Evolutionary conservation across 805 yeast genomes (phyloP), one percentile per base, ranked within the genome.

Genomic region (Scheffersomyces ergatensis): DNA sequence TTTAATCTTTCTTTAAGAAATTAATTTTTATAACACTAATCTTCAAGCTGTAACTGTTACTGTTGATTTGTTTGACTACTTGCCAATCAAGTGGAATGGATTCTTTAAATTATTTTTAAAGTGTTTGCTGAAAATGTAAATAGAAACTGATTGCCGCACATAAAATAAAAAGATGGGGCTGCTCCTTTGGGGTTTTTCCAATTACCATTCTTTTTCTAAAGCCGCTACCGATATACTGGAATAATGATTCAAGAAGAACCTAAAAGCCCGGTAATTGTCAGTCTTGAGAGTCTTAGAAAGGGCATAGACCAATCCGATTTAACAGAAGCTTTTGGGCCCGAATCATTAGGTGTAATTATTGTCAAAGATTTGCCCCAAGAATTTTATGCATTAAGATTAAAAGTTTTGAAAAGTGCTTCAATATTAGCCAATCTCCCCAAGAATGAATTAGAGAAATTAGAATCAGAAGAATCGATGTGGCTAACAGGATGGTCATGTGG

Each of bases 401-500:
- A 56, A 38, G 82, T 77, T 12, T 58, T 80, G 21, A 51, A 55
- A 23, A 61, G 66, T 33, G 72, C 78, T 3, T 62, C 76, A 3
- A 50, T 53, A 19, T 57, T 78, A 20, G 76, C 78, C 15, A 57
- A 56, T 30, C 59, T 74, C 3, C 66, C 76, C 1, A 39, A 38
- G 7, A 51, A 51, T 2, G 54, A 57, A 8, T 57, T 78, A 26
- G 53, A 50, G 3, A 34, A 46, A 14, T 59, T 78, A 39, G 83
- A 78, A 48, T 62, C 61, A 18, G 74, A 72, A 14, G 79, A 76
- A 38, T 70, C 78, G 0, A 60, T 56, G 46, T 80, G 79, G 75
- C 58, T 77, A 6, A 73, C 76, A 1, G 85, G 84, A 1, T 80
- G 84, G 84, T 78, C 83, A 7, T 55, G 77, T 18, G 84, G 84